Conservation (phyloP, 164 flowering plant species). For the Stephania cephalantha region DNA sequence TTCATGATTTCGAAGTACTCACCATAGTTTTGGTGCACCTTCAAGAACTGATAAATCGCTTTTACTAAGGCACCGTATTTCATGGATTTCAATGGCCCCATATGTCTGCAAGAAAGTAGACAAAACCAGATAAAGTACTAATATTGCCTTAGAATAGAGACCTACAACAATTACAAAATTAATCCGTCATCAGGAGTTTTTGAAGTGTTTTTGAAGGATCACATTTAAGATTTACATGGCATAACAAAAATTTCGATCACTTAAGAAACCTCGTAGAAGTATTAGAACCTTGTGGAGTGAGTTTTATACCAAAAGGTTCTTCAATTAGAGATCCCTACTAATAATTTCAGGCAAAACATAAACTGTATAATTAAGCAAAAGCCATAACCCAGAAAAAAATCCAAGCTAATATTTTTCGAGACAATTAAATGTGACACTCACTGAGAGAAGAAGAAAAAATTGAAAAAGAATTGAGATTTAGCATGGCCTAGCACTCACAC, state of each 20-base stretch:
- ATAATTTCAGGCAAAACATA: not conserved
- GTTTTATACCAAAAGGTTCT: too few species aligned
- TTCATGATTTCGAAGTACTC: slow-evolving; percentile 10
- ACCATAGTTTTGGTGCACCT: slow-evolving; percentile 52
- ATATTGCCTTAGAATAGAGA: not conserved
- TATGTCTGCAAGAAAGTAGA: slow-evolving; percentile 46
- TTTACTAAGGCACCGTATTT: slow-evolving; percentile 52
- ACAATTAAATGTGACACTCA: not conserved
- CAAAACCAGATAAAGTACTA: not conserved
- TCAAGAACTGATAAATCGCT: slow-evolving; percentile 49
- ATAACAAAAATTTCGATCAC: not conserved
- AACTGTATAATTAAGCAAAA: not conserved
- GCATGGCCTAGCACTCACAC: slow-evolving; percentile 43
- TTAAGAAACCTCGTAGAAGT: not conserved
- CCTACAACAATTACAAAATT: not conserved
- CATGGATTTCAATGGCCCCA: slow-evolving; percentile 65
- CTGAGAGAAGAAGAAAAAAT: not conserved
- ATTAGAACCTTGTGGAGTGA: not conserved
- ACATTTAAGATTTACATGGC: not conserved
- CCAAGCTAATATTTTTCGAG: not conserved
- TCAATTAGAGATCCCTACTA: not conserved
- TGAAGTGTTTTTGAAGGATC: not conserved
- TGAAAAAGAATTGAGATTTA: not conserved
- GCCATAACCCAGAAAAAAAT: not conserved
- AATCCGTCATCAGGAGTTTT: not conserved